Conservation (phyloP, 805 yeast genomes). For the Saccharomycopsis fermentans region DNA sequence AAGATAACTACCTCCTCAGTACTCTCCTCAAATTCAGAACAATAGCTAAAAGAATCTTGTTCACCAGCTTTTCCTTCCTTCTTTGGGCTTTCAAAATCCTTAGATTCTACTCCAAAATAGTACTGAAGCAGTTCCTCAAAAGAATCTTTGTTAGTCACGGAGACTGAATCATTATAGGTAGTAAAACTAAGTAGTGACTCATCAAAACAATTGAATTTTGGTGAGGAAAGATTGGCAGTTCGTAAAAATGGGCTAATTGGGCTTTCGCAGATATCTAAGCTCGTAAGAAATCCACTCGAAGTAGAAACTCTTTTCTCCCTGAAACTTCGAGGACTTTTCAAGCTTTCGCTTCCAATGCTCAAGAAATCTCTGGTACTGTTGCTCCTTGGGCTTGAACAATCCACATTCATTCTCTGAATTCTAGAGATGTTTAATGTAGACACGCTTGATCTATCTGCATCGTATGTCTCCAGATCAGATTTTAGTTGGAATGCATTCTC, state of each 20-base stretch:
- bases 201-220: background rate
- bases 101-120: background rate
- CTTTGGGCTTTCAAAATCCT: background rate
- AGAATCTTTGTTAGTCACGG: background rate
- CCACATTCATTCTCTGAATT: background rate
- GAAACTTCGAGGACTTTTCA: background rate
- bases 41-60: background rate
- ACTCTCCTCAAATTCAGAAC: background rate
- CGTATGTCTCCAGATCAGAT: background rate
- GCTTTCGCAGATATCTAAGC: background rate
- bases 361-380: background rate
- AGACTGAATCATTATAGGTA: background rate
- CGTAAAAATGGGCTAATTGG: background rate
- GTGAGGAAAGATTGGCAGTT: background rate
- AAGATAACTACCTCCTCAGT: conserved; percentile 3
- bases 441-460: background rate
- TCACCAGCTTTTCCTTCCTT: background rate
- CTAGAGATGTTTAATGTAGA: background rate
- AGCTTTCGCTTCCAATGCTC: background rate
- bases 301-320: background rate
- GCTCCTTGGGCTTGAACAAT: background rate
- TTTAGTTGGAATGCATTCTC: background rate
- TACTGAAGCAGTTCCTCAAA: background rate
- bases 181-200: background rate
- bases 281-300: background rate